phyloP scores from a whole-genome alignment of 257 asterid species.

The Solanum chmielewskii region DNA sequence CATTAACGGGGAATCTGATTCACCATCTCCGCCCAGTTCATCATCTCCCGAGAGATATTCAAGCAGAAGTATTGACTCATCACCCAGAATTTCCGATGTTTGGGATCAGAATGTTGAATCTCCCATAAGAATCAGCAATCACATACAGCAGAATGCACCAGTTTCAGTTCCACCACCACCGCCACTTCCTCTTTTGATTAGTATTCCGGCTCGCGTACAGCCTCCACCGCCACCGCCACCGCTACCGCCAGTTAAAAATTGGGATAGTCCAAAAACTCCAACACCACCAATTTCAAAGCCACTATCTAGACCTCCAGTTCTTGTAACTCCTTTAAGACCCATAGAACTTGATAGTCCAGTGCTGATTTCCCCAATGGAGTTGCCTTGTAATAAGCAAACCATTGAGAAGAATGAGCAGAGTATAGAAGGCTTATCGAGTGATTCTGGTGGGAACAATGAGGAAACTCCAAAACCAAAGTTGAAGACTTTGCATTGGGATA shows the following conservation, averaged over 20 bases:
- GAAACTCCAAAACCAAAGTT: constrained; percentile 66
- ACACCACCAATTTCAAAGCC: constrained; percentile 29
- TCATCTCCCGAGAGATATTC: constrained; percentile 55
- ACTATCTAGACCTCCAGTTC: constrained; percentile 28
- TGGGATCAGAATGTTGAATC: constrained; percentile 25
- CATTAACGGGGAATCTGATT: constrained; percentile 15
- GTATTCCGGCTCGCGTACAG: not conserved
- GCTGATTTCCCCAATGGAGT: constrained; percentile 43
- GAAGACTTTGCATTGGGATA: constrained; percentile 97
- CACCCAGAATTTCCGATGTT: constrained; percentile 36
- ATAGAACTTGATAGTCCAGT: constrained; percentile 26
- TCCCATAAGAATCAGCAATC: constrained; percentile 5
- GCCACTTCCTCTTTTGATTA: constrained; percentile 16
- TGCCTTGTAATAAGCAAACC: constrained; percentile 26
- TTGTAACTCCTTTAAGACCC: constrained; percentile 36
- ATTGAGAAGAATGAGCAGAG: constrained; percentile 14
- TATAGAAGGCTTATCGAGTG: constrained; percentile 7
- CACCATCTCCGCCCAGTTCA: constrained; percentile 54
- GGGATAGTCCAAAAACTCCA: constrained; percentile 62
- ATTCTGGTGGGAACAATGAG: constrained; percentile 20
- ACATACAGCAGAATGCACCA: constrained; percentile 2
- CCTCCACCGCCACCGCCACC: constrained; percentile 46
- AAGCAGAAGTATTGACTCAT: constrained; percentile 47
- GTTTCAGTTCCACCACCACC: constrained; percentile 16
- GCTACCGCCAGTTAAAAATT: constrained; percentile 34